Conservation (phyloP, 371 early-diverging fungal species). For the Mortierella sp. region DNA sequence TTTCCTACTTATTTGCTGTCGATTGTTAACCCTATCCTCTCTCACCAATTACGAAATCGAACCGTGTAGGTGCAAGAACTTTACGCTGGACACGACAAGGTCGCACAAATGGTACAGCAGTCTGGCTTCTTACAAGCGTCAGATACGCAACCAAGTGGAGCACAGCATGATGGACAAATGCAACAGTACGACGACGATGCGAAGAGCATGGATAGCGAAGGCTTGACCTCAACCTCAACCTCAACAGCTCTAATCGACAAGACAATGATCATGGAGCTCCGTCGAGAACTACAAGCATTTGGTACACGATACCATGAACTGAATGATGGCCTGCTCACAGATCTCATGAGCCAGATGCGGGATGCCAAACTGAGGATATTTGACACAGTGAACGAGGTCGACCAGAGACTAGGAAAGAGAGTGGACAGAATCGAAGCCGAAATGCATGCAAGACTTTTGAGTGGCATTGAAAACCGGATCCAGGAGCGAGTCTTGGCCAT, state of each 20-base stretch:
- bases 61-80: conserved; percentile 27
- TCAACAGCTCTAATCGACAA: conserved; percentile 4
- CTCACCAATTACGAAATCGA: background rate
- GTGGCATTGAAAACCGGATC: conserved; percentile 31
- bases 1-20: too few relatives aligned
- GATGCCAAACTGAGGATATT: conserved; percentile 29
- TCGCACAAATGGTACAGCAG: background rate
- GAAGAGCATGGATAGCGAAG: too few relatives aligned
- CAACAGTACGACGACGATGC: background rate
- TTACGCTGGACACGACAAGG: conserved; percentile 3
- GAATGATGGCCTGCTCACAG: conserved; percentile 38
- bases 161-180: too few relatives aligned
- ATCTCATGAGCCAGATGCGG: conserved; percentile 33
- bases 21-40: background rate
- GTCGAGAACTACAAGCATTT: conserved; percentile 28
- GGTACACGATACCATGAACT: conserved; percentile 33
- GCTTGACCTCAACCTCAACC: too few relatives aligned
- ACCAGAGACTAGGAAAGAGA: conserved; percentile 7
- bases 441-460: conserved; percentile 24
- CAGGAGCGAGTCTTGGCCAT: conserved; percentile 43
- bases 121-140: background rate
- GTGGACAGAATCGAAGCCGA: conserved; percentile 32
- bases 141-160: background rate
- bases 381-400: conserved; percentile 14
- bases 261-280: conserved; percentile 24